Conservation (phyloP, 139 green algal species). For the Pleodorina starrii region DNA sequence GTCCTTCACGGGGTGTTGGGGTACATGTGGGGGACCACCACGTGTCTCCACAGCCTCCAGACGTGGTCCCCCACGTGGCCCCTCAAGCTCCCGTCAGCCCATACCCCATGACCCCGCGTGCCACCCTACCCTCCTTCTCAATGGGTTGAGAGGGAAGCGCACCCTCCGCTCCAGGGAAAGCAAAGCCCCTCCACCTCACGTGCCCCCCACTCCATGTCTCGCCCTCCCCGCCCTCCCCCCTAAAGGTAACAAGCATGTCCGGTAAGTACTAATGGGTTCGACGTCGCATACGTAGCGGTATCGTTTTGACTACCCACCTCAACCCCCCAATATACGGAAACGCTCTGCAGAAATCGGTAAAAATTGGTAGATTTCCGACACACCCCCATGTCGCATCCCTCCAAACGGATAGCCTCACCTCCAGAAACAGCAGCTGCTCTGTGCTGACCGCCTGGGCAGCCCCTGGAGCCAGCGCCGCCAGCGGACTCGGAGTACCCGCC, state of each 20-base stretch:
- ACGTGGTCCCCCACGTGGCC: too few species aligned
- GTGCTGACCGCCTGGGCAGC: conserved; percentile 81
- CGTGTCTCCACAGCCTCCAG: too few species aligned
- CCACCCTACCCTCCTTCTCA: too few species aligned
- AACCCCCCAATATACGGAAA: not conserved
- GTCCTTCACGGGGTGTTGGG: too few species aligned
- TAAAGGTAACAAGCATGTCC: not conserved
- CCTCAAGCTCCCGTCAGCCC: too few species aligned
- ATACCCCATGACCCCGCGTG: too few species aligned
- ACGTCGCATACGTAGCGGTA: too few species aligned
- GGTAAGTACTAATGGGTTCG: too few species aligned
- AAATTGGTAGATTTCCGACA: not conserved
- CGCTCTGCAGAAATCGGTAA: not conserved
- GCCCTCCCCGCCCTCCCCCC: not conserved
- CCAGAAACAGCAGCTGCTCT: conserved; percentile 96
- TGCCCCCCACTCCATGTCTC: not conserved
- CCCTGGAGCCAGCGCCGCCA: not conserved
- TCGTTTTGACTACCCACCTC: not conserved
- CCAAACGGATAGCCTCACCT: conserved; percentile 62
- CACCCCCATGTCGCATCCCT: not conserved
- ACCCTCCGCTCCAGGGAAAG: not conserved
- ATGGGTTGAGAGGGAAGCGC: too few species aligned
- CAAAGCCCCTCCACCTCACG: not conserved
- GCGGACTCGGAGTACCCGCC: not conserved
- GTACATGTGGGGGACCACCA: too few species aligned